These are phyloP conservation scores for Trichoderma sp. DNA, from an alignment of 2,329 filamentous ascomycete species.

Conservation along the genomic window DNA sequence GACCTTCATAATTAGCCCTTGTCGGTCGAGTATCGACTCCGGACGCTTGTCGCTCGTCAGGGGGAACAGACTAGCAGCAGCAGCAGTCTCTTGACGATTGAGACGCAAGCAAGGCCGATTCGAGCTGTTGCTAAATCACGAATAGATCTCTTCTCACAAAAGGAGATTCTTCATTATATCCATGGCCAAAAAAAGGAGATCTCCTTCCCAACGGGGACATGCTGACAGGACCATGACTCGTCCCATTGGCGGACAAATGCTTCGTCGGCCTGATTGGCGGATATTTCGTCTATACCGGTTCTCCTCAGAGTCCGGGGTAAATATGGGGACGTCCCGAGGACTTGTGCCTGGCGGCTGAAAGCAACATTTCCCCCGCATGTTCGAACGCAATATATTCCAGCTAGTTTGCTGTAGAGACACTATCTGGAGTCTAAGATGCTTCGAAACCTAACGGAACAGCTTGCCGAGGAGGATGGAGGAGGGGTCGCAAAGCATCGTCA, in stretches of 20 bases:
- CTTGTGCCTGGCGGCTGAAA: conserved; percentile 15
- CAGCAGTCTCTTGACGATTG: not conserved
- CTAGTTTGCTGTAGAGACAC: not conserved
- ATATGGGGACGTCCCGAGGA: conserved; percentile 11
- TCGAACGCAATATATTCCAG: not conserved
- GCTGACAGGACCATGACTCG: not conserved
- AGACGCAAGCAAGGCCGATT: not conserved
- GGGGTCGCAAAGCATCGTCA: not conserved
- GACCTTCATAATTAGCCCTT: conserved; percentile 16
- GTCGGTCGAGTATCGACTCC: not conserved
- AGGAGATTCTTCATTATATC: conserved; percentile 11
- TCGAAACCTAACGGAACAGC: not conserved
- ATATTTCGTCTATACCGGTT: conserved; percentile 6
- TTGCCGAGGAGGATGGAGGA: not conserved
- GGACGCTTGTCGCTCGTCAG: too few relatives aligned
- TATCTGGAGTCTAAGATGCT: not conserved
- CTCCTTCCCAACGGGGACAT: conserved; percentile 5
- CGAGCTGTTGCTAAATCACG: not conserved
- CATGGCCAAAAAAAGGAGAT: conserved; percentile 10
- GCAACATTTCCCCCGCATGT: conserved; percentile 8
- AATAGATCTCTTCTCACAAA: not conserved
- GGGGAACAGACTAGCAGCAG: not conserved
- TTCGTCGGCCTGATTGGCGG: conserved; percentile 19
- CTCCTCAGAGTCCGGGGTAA: conserved; percentile 13
- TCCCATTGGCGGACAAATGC: conserved; percentile 24